A percentile compares a stretch with the other conserved stretches of the same genome.
phyloP scores from a whole-genome alignment of 495 filamentous ascomycete genomes.

The Neurospora tetrasperma region DNA sequence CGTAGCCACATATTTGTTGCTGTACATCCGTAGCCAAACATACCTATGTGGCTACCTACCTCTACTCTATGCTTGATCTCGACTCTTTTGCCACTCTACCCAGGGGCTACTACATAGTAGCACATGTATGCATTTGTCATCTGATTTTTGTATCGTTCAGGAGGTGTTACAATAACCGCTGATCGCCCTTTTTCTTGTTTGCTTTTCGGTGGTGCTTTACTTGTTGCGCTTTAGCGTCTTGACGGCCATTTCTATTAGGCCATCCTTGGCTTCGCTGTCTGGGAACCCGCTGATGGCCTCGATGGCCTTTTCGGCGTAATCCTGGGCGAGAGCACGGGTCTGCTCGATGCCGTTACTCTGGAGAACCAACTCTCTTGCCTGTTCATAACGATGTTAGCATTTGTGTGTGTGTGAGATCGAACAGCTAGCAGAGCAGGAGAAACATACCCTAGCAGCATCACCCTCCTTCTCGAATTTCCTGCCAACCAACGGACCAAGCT shows the following conservation, averaged over 20 bases:
- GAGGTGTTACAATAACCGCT: neutral
- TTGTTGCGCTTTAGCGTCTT: slow-evolving; percentile 87
- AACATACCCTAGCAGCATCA: slow-evolving; percentile 68
- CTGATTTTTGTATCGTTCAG: neutral
- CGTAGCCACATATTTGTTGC: no score
- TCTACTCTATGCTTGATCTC: neutral
- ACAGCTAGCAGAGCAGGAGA: neutral
- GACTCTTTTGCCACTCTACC: neutral
- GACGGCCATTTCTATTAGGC: slow-evolving; percentile 83
- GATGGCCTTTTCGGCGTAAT: slow-evolving; percentile 83
- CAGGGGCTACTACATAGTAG: neutral
- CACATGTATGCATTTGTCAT: neutral
- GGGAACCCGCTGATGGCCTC: slow-evolving; percentile 73
- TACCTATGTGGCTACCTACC: neutral
- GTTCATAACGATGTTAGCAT: slow-evolving; percentile 9
- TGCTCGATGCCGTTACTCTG: slow-evolving; percentile 80
- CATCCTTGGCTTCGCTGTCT: slow-evolving; percentile 82
- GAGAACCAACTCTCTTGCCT: slow-evolving; percentile 80
- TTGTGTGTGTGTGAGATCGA: neutral
- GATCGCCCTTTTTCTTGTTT: neutral
- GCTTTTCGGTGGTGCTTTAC: slow-evolving; percentile 28
- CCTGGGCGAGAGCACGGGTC: slow-evolving; percentile 77
- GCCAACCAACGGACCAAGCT: slow-evolving; percentile 80
- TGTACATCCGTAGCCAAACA: neutral
- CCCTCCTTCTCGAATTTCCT: slow-evolving; percentile 78